phyloP scores from a whole-genome alignment of 129 eudicot species.

The Chrysanthemum makinoi region DNA sequence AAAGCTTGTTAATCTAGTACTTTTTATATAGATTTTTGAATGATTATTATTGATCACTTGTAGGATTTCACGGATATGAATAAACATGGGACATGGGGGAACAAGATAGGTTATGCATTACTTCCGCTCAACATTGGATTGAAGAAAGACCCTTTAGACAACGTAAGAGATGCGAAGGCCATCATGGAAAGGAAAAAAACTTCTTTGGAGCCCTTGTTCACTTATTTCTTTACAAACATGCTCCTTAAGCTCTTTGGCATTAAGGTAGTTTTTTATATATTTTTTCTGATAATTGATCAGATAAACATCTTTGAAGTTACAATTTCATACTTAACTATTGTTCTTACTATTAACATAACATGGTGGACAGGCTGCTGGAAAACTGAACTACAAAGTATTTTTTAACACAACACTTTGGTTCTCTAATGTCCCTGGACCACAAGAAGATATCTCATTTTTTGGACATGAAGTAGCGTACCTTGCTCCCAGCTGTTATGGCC shows the following conservation, averaged over 20 bases:
- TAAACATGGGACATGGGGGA: constrained; percentile 31
- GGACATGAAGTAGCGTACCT: constrained; percentile 35
- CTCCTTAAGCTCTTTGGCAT: constrained; percentile 35
- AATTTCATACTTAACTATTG: not conserved
- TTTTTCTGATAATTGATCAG: not conserved
- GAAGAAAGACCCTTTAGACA: constrained; percentile 31
- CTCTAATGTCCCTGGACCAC: constrained; percentile 43
- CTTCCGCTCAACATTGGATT: constrained; percentile 27
- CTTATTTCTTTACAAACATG: constrained; percentile 10
- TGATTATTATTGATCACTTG: not conserved
- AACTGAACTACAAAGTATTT: constrained; percentile 27
- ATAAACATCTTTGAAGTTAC: not conserved
- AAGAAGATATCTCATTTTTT: constrained; percentile 28
- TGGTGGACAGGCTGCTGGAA: constrained; percentile 30
- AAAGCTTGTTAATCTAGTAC: no score
- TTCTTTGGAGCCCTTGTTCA: constrained; percentile 33
- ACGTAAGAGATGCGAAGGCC: constrained; percentile 28
- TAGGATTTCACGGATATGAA: constrained; percentile 22
- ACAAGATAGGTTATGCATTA: constrained; percentile 34
- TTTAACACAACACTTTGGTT: constrained; percentile 35
- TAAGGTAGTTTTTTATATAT: constrained; percentile 25
- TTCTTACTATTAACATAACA: not conserved
- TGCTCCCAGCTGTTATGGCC: constrained; percentile 41
- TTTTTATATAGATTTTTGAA: not conserved
- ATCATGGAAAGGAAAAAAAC: constrained; percentile 31